phyloP scores from a whole-genome alignment of 2,329 filamentous ascomycete genomes.

The Blastomyces silverae region DNA sequence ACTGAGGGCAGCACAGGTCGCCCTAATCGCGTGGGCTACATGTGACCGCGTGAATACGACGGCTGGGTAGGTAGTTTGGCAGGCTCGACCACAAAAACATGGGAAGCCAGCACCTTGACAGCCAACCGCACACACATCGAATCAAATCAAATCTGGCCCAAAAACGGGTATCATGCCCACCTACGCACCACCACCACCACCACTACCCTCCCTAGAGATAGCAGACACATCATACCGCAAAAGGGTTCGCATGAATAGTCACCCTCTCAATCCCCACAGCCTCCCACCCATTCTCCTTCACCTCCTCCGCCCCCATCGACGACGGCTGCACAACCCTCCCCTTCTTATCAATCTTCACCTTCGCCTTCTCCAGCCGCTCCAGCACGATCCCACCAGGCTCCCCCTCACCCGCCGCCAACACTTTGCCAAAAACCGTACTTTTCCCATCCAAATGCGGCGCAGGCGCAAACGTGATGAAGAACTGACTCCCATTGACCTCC shows the following conservation, averaged over 20 bases:
- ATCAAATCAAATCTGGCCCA: not conserved
- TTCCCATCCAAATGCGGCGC: conserved; percentile 59
- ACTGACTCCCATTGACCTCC: conserved; percentile 53
- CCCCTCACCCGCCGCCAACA: conserved; percentile 48
- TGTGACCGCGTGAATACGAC: not conserved
- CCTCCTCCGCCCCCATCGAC: conserved; percentile 30
- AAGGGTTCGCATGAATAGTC: conserved; percentile 58
- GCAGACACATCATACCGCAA: conserved; percentile 43
- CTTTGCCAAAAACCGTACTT: conserved; percentile 59
- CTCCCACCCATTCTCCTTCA: conserved; percentile 39
- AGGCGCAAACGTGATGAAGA: conserved; percentile 57
- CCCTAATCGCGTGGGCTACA: not conserved
- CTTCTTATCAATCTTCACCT: conserved; percentile 58
- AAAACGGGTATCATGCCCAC: not conserved
- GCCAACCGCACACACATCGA: no score
- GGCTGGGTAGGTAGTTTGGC: not conserved
- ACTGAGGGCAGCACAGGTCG: not conserved
- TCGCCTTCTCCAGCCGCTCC: conserved; percentile 51
- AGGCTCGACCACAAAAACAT: not conserved
- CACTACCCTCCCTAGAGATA: not conserved
- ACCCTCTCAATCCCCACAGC: conserved; percentile 50
- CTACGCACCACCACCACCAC: no score
- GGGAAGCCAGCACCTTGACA: not conserved
- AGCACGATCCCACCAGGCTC: conserved; percentile 41
- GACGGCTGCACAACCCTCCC: conserved; percentile 46